Evolutionary conservation across 495 filamentous ascomycete genomes (phyloP).

Genomic region (Daldinia decipiens): DNA sequence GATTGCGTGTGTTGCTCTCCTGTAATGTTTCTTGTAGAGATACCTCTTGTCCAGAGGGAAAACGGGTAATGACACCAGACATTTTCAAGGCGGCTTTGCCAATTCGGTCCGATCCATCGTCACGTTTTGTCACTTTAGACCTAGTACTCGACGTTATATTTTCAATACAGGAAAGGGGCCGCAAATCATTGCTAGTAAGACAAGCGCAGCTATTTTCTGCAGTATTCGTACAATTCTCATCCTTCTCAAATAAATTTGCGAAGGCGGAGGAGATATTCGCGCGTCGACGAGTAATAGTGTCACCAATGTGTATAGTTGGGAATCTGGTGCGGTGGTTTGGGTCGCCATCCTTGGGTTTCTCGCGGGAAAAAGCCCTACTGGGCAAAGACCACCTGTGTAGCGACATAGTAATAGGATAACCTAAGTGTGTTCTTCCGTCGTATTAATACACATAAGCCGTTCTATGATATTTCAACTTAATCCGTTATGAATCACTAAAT

Average conservation of each 20-base stretch:
- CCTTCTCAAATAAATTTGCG: slow-evolving; percentile 41
- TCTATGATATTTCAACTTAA: slow-evolving; percentile 20
- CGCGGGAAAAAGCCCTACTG: slow-evolving; percentile 34
- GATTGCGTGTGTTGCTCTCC: not conserved
- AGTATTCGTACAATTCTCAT: slow-evolving; percentile 22
- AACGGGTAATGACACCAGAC: not conserved
- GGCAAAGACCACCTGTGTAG: slow-evolving; percentile 46
- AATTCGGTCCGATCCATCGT: not conserved
- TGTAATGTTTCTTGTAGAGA: not conserved
- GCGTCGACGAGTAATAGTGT: slow-evolving; percentile 26
- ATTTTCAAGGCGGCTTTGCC: not conserved
- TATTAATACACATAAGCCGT: slow-evolving; percentile 32
- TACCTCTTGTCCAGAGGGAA: slow-evolving; percentile 7
- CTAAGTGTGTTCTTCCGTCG: slow-evolving; percentile 17
- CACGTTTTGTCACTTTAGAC: not conserved
- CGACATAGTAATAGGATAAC: slow-evolving; percentile 39
- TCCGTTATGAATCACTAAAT: slow-evolving; percentile 15
- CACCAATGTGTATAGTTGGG: slow-evolving; percentile 37
- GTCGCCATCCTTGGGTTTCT: slow-evolving; percentile 35
- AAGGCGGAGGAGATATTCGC: slow-evolving; percentile 42
- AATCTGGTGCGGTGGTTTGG: slow-evolving; percentile 23
- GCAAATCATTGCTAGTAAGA: not conserved
- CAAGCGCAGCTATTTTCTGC: not conserved
- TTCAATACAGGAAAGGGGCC: slow-evolving; percentile 28
- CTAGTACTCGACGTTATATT: slow-evolving; percentile 19